Base-by-base conservation (phyloP, 2,329 filamentous ascomycete species). In the Pseudogymnoascus sp. region DNA sequence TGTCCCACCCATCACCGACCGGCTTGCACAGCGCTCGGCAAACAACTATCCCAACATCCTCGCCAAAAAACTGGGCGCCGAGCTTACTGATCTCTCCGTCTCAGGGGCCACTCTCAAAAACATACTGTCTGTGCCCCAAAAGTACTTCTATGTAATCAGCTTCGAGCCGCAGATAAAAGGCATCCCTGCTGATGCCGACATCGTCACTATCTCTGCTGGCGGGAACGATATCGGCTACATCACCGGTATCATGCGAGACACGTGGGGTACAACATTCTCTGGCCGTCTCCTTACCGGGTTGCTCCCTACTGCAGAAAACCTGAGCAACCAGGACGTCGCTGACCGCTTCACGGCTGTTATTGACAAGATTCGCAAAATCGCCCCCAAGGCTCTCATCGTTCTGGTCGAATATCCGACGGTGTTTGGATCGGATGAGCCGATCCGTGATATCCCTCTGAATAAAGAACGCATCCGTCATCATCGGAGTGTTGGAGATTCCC, bases 181-280 rank as follows among this genome's bases (percentile, higher is more conserved):
- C 3, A 61, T 79, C 10, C 75, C 75, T 0, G 60, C 62, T 1
- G 73, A 76, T 65, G 71, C 71, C 8, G 74, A 77, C 62, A 67
- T 77, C 23, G 75, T 78, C 3, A 69, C 75, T 14, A 70, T 77
- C 10, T 74, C 74, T 11, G 74, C 72, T 64, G 76, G 76, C 34
- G 76, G 76, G 13, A 77, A 77, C 63, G 76, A 78, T 66, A 70
- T 77, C 51, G 72, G 71, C 3, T 77, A 77, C 65, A 70, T 76
- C 45, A 73, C 72, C 4, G 74, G 74, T 2, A 62, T 78, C 11
- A 72, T 74, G 57, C 68, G 69, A n/a, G 73, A 76, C 62, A 71
- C 71, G 8, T 4, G 60, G 19, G 36, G 67, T 31, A 69, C 66
- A 67, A 69, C 63, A 13, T 48, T 62, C 16, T 4, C 25, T 1